Base-by-base conservation (phyloP, 352 stramenopile genomes). In the Nothophytophthora sp. region DNA sequence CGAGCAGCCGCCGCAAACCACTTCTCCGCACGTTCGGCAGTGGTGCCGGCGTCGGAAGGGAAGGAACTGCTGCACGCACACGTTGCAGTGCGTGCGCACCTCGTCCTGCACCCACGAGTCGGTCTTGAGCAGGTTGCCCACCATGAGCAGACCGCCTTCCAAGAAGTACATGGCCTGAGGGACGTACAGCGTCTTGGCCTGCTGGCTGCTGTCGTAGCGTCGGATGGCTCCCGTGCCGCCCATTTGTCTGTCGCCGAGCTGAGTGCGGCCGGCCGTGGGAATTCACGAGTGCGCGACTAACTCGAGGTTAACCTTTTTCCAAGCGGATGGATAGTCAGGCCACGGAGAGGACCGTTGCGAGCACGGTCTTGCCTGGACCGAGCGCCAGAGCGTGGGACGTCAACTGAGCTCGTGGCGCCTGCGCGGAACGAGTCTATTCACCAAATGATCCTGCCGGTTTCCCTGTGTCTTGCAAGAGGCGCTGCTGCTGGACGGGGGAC, bases 41-140 rank as follows among this genome's bases (percentile, higher is more conserved):
- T 92, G 82, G 43, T 90, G 80, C 28, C 82, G 77, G 13, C 80
- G 76, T 15, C 80, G 80, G 38, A 92, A 90, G 7, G 82, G 73
- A 25, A 89, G 59, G 60, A 92, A 93, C 46, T 90, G 80, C 74
- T 90, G 78, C 24, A 91, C 65, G 55, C 82, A 93, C 33, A 90
- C 73, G 48, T 75, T 93, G 70, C 82, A 93, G 53, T 91, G 82
- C 15, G 77, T 88, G 20, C 80, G 76, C 30, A 80, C 56, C 16
- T 78, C 69, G 57, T 92, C 80, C 24, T 86, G 62, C 11, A 92
- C 60, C 82, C 82, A 92, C 8, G 60, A 60, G 33, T 88, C 73
- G 16, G 73, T 84, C 47, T 80, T 77, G 30, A 90, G 64, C 28
- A 92, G 56, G 35, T 86, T 92, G 27, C 55, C 67, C 11, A 86